Percentiles rank a stretch among this genome's conserved stretches.
phyloP scores from a whole-genome alignment of 345 rosid genomes.

The Bretschneidera sinensis region DNA sequence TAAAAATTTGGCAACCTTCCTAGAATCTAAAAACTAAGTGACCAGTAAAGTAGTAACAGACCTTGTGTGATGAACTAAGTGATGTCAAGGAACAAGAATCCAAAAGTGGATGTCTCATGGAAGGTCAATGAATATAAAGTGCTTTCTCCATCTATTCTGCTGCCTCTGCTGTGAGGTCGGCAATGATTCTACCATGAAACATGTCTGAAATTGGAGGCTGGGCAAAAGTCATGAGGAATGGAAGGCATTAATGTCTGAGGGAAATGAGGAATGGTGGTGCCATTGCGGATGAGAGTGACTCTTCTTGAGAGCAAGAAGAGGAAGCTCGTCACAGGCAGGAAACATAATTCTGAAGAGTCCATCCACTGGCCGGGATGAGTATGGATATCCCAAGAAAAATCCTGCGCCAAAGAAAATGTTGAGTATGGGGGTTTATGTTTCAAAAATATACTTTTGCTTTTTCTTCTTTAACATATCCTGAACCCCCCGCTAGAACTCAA shows the following conservation, averaged over 20 bases:
- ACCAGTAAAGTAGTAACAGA: slow-evolving; percentile 80
- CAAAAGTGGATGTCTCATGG: slow-evolving; percentile 76
- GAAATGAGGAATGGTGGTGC: slow-evolving; percentile 57
- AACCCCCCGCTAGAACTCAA: slow-evolving; percentile 53
- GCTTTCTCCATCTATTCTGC: slow-evolving; percentile 63
- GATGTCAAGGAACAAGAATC: slow-evolving; percentile 87
- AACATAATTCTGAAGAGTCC: slow-evolving; percentile 55
- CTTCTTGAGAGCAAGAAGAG: slow-evolving; percentile 62
- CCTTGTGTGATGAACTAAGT: slow-evolving; percentile 74
- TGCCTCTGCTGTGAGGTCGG: slow-evolving; percentile 69
- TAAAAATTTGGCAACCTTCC: slow-evolving; percentile 38
- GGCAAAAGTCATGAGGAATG: slow-evolving; percentile 71
- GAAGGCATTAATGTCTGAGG: slow-evolving; percentile 60
- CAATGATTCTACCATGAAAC: slow-evolving; percentile 62
- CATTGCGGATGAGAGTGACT: slow-evolving; percentile 57
- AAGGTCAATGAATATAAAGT: slow-evolving; percentile 55
- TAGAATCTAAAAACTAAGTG: slow-evolving; percentile 59
- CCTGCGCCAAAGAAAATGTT: slow-evolving; percentile 97
- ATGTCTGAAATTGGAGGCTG: slow-evolving; percentile 63
- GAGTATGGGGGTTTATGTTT: slow-evolving; percentile 74
- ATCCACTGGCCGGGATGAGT: slow-evolving; percentile 55
- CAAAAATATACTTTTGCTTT: slow-evolving; percentile 31
- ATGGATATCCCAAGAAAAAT: slow-evolving; percentile 54
- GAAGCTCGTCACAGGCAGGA: slow-evolving; percentile 59
- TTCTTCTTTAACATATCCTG: slow-evolving; percentile 32